These are phyloP conservation scores for Fistulinella cinereoalba DNA, from an alignment of 1,284 basidiomycete species.

Conservation along the genomic window DNA sequence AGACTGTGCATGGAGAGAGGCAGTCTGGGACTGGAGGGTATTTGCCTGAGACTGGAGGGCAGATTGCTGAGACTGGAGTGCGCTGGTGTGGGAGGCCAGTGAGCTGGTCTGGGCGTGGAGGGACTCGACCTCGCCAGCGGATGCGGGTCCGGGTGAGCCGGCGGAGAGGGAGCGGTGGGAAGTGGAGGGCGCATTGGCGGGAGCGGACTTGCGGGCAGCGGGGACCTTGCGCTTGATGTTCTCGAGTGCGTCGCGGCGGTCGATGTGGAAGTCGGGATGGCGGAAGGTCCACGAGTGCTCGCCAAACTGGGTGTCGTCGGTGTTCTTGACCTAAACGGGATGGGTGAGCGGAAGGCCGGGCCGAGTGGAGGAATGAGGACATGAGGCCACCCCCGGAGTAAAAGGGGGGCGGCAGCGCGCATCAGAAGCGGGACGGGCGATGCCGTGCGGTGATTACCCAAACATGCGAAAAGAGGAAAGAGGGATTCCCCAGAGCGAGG, in stretches of 20 bases:
- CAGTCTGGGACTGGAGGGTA: constrained; percentile 31
- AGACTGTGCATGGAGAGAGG: constrained; percentile 28
- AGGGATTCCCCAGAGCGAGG: constrained; percentile 1
- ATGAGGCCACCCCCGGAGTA: constrained; percentile 12
- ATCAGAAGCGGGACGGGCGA: constrained; percentile 11
- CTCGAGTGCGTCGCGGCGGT: constrained; percentile 82
- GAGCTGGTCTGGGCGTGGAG: constrained; percentile 26
- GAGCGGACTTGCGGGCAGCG: constrained; percentile 54
- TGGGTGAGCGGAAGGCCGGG: constrained; percentile 9
- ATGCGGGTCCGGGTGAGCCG: constrained; percentile 27
- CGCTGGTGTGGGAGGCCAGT: constrained; percentile 24
- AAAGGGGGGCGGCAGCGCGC: constrained; percentile 5
- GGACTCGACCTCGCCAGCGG: constrained; percentile 25
- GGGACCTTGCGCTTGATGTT: constrained; percentile 95
- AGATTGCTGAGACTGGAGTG: constrained; percentile 27
- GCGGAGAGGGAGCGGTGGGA: constrained; percentile 37
- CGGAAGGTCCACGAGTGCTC: constrained; percentile 95
- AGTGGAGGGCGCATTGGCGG: constrained; percentile 23
- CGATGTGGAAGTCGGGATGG: constrained; percentile 91
- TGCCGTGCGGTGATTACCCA: constrained; percentile 10
- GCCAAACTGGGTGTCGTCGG: constrained; percentile 73
- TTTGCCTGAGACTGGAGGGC: constrained; percentile 25
- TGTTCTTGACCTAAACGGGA: constrained; percentile 62
- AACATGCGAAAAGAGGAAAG: constrained; percentile 3
- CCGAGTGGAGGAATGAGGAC: constrained; percentile 1